Evolutionary conservation across 352 stramenopile genomes (phyloP), one percentile per base, ranked within the genome.

Genomic region (Phytopythium sindhum): DNA sequence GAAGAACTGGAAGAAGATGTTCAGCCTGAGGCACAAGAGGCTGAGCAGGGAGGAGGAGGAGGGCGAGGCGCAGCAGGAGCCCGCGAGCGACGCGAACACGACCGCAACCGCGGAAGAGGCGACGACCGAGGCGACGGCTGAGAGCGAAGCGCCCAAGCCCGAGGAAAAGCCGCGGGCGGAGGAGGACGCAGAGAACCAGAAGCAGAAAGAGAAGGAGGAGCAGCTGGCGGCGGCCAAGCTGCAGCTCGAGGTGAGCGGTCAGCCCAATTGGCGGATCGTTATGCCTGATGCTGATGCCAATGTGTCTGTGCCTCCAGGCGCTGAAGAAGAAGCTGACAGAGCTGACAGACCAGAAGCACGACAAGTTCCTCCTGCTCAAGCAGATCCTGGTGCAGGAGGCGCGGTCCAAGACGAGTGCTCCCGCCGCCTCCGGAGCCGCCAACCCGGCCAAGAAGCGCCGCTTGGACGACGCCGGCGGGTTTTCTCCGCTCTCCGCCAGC

Each of bases 1-100:
- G 65, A 91, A 91, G 55, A 92, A 92, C 74, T 92, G 84, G 84
- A 80, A 81, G 60, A 92, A 92, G 61, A 67, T 92, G 66, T 75
- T 92, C 51, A 81, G 69, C 21, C 60, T 88, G 26, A 70, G 78
- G 35, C 80, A 85, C 51, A 55, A 51, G 35, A 70, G 78, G 47
- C 66, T 80, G 23, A 19, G 26, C 41, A 39, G 63, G 35, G 65
- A 73, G 51, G 56, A 47, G 28, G 65, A 44, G 9, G 42, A 23
- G 28, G 47, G 29, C 45, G 57, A 54, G 28, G 0, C n/a, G n/a
- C n/a, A 37, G 28, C 24, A 57, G n/a, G 26, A 60, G 26, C 10
- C 29, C 4, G 50, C 21, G 39, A 45, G 28, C 4, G n/a, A 47
- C 7, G 37, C 15, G n/a, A 29, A 62, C 10, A 2, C 50, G 15